phyloP scores from a whole-genome alignment of 371 early-diverging fungal genomes.

The Mortierella sp. region DNA sequence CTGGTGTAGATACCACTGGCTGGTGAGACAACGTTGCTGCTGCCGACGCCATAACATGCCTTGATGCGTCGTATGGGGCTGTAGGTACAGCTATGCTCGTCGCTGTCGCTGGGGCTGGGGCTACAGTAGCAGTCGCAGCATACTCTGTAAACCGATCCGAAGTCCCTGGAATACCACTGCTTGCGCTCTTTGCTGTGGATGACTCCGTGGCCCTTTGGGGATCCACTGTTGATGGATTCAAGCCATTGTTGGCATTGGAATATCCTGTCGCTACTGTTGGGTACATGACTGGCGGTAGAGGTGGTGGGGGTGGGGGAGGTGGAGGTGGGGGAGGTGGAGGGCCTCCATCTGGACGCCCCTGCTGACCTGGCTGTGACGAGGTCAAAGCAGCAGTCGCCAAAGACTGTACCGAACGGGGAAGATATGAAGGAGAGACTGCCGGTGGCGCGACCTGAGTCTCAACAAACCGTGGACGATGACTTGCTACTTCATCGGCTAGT shows the following conservation, averaged over 20 bases:
- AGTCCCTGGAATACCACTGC: not conserved
- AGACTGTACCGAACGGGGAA: constrained; percentile 20
- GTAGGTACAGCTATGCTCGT: not conserved
- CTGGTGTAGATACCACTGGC: not conserved
- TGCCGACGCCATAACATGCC: not conserved
- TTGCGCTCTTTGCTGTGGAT: constrained; percentile 6
- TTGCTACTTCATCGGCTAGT: too few species aligned
- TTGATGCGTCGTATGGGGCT: not conserved
- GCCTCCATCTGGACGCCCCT: constrained; percentile 6
- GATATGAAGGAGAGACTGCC: constrained; percentile 37
- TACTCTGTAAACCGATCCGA: not conserved
- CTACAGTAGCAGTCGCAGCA: too few species aligned
- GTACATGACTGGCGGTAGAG: constrained; percentile 9
- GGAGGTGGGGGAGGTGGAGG: constrained; percentile 11
- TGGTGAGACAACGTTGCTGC: not conserved
- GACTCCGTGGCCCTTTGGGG: constrained; percentile 14
- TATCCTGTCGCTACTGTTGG: not conserved
- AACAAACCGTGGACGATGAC: too few species aligned
- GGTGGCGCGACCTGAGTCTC: constrained; percentile 16
- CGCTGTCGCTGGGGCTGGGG: not conserved
- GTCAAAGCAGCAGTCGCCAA: not conserved
- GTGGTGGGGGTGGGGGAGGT: constrained; percentile 20
- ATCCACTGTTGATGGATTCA: not conserved
- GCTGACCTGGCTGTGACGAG: not conserved
- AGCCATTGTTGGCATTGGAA: constrained; percentile 2